phyloP scores from a whole-genome alignment of 306 rosid species.

The Coriaria nepalensis region DNA sequence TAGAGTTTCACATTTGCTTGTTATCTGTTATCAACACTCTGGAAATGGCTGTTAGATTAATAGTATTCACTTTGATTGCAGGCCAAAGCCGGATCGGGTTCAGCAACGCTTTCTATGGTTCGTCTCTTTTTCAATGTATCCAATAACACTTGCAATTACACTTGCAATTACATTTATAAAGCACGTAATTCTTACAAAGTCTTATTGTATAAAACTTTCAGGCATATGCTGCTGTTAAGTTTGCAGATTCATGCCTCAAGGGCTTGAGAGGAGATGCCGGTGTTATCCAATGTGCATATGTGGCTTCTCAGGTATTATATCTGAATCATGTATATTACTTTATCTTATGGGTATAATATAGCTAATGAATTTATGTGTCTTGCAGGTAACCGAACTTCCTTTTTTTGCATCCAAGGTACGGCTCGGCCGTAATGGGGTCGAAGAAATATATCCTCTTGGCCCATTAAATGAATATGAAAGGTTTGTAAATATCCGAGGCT shows the following conservation, averaged over 20 bases:
- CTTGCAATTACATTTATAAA: constrained; percentile 2
- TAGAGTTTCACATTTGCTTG: too few relatives aligned
- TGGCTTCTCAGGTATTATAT: constrained; percentile 49
- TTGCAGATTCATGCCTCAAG: constrained; percentile 61
- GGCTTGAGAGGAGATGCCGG: constrained; percentile 80
- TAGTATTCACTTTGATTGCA: too few relatives aligned
- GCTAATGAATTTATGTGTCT: constrained; percentile 1
- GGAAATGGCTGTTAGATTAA: too few relatives aligned
- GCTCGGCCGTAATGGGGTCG: constrained; percentile 71
- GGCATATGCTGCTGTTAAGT: constrained; percentile 92
- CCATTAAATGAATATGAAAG: constrained; percentile 84
- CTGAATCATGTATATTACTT: background rate
- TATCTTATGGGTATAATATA: background rate
- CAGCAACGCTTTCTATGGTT: too few relatives aligned
- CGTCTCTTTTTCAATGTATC: too few relatives aligned
- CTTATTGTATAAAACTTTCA: background rate
- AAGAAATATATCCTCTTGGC: constrained; percentile 61
- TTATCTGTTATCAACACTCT: too few relatives aligned
- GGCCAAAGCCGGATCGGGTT: too few relatives aligned
- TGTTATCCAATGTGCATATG: constrained; percentile 68
- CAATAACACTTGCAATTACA: background rate
- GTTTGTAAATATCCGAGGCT: constrained; percentile 18
- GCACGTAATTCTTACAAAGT: too few relatives aligned
- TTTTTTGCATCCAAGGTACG: constrained; percentile 81
- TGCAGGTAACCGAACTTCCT: constrained; percentile 84